Evolutionary conservation across 108 stramenopile genomes (phyloP), one percentile per base, ranked within the genome.

Genomic region (Mayamaea pseudoterrestris): DNA sequence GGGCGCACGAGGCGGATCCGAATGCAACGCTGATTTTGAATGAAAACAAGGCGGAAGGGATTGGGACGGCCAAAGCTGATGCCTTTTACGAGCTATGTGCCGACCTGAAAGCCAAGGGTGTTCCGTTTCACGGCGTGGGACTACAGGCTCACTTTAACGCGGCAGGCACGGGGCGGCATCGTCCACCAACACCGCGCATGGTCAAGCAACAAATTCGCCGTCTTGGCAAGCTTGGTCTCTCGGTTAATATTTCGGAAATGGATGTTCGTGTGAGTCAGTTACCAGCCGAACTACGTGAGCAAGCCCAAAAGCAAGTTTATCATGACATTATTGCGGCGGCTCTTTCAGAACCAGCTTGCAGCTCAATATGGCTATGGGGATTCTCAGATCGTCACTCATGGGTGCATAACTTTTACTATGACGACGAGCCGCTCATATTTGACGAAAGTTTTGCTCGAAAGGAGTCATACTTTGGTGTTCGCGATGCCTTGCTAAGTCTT

Each of bases 1-100:
- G 84, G 82, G 93, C 93, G 5, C 93, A 91, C 64, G 66, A 94
- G 53, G 92, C 87, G n/a, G 93, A 94, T 70, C 90, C 93, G 5
- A 44, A 61, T 37, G 87, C 90, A 0, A 69, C 74, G 45, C 66
- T 94, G 49, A 72, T 94, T 28, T 90, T 86, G 74, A 91, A 91
- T 60, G 93, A 94, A 57, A 91, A 94, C 73, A 94, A 94, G 52
- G 93, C 84, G 21, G 93, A 94, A 64, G 77, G 77, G 11, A 35
- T 40, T 34, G 61, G 62, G 51, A 67, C 63, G 27, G 70, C 83
- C 20, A 94, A 94, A 44, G 59, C 83, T 0, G 84, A 91, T 55
- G 93, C 69, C 17, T 85, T 87, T 65, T 90, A 85, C 66, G 55
- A 70, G 12, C 56, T 93, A 5, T 57, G 90, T 27, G 71, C 75